These are phyloP conservation scores for Coffea canephora DNA, from an alignment of 257 asterid genomes.

Conservation along the genomic window DNA sequence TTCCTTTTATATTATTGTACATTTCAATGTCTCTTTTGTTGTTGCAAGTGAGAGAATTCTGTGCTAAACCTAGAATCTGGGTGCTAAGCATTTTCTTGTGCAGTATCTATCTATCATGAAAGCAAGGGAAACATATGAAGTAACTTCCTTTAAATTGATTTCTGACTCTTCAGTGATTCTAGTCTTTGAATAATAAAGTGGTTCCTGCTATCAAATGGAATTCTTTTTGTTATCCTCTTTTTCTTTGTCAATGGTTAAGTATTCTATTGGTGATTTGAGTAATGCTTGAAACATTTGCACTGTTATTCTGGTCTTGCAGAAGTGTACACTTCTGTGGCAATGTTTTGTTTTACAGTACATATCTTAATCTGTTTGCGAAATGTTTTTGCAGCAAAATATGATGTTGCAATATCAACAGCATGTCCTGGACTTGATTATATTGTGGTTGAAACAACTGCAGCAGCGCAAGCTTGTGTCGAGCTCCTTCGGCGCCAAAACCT, in stretches of 20 bases:
- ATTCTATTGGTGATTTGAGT: neutral
- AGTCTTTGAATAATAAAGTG: neutral
- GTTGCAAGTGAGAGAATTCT: neutral
- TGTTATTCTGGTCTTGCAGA: conserved; percentile 30
- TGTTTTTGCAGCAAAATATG: too few relatives aligned
- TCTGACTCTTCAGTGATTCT: neutral
- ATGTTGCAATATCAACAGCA: too few relatives aligned
- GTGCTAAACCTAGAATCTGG: neutral
- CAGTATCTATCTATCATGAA: neutral
- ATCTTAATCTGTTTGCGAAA: too few relatives aligned
- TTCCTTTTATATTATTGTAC: neutral
- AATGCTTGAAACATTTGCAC: neutral
- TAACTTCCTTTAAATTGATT: neutral
- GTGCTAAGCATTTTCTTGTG: neutral
- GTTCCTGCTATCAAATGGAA: neutral
- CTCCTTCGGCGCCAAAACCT: conserved; percentile 74
- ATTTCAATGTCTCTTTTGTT: neutral
- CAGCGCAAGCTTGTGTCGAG: conserved; percentile 13
- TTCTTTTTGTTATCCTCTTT: neutral
- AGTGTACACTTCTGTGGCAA: conserved; percentile 82
- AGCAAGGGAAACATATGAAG: neutral
- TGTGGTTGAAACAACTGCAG: neutral
- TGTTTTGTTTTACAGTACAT: neutral
- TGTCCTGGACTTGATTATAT: neutral
- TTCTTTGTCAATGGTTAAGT: neutral